Evolutionary conservation across 371 early-diverging fungal genomes (phyloP), one percentile per base, ranked within the genome.

Genomic region (Mucor irregularis): DNA sequence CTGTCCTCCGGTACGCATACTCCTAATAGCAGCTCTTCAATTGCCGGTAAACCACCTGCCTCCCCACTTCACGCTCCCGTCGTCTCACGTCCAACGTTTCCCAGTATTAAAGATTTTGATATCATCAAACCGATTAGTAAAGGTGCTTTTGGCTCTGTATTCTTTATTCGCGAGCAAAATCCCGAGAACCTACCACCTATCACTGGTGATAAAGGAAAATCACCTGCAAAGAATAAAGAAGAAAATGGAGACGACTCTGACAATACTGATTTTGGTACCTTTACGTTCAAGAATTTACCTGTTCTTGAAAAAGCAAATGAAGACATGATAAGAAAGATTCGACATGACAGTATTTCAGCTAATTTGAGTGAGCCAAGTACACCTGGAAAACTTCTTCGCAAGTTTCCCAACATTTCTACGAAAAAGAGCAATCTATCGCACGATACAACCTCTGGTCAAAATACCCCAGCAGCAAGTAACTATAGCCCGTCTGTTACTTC

Each of bases 71-170:
- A 74, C 25, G 74, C 78, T 0, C 68, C 76, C 13, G 44, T 57
- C 2, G 58, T 68, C 3, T 73, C 80, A 2, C 68, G 83, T 8
- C 85, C 82, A 1, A 67, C 67, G 4, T 68, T 64, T 4, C 66
- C 62, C 0, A 86, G 86, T 39, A 93, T 93, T 71, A 92, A 90
- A 64, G 95, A 95, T 65, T 95, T 88, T 67, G 92, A 93, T 45
- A 89, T 95, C 54, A 89, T 95, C 64, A 95, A 95, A 57, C 93
- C 95, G 1, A 95, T 95, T 48, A 89, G 89, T 57, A 91, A 91
- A 68, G 95, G 95, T 21, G 95, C 95, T 0, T 95, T 92, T 78
- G 95, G 95, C 7, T 88, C 90, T 3, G 95, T 95, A 0, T 93
- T 86, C 61, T 67, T 95, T 19, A 73, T 78, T 37, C 58, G 56